Base-by-base conservation (phyloP, 208 protist species). In the Phytomonas sp. region DNA sequence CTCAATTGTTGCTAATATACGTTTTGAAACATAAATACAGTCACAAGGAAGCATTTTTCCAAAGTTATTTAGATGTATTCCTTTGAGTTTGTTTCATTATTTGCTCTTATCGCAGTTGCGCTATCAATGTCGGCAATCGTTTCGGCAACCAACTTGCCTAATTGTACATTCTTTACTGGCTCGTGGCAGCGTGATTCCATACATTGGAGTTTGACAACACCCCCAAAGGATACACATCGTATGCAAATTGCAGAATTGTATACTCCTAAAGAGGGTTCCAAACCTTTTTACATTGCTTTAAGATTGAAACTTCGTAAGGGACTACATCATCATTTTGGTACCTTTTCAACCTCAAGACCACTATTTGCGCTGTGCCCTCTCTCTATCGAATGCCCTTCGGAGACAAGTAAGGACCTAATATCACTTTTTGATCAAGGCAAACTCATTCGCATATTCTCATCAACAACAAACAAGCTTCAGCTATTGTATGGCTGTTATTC, bases 401-500 rank as follows among this genome's bases (percentile, higher is more conserved):
- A 56, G 19, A 56, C 16, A 26, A 23, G 8, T 23, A 56, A 56
- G 6, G 23, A 23, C 45, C 19, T 8, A 23, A 56, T 26, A 26
- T 56, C 45, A 4, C 45, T 26, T 56, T 5, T 56, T 19, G 23
- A 56, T 26, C 2, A 56, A 26, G 45, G 2, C 45, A 56, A 56
- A 26, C 2, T 26, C 5, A 26, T 56, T 56, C 45, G 45, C 19
- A 1, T 56, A 26, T 56, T 56, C 6, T 5, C 0, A 56, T 5
- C 10, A 26, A 5, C 45, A 26, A 56, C 45, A 26, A 19, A 26
- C 10, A 56, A 56, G 45, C 2, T 56, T 56, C 45, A 56, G 4
- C 6, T 56, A 56, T 56, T 56, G 45, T 56, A 56, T 56, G 45
- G 45, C 45, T 56, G 45, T 56, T 56, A 56, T 56, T 56, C 16